A percentile compares a stretch with the other conserved stretches of the same genome.
phyloP scores from a whole-genome alignment of 768 basidiomycete genomes.

The Coprinopsis strossmayeri region DNA sequence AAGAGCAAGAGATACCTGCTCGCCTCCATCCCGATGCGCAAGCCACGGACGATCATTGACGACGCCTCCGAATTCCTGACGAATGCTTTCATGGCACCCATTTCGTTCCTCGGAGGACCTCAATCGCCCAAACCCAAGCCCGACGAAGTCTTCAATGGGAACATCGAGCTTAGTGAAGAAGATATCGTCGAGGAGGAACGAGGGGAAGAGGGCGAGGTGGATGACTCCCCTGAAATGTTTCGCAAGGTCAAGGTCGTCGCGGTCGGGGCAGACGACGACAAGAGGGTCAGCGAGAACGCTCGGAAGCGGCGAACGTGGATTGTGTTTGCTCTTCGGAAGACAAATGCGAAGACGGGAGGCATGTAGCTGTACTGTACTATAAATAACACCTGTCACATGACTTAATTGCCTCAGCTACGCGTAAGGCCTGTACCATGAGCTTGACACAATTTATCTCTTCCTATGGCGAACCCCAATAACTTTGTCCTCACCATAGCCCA shows the following conservation, averaged over 20 bases:
- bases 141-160: conserved; percentile 59
- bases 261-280: conserved; percentile 24
- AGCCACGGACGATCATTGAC: conserved; percentile 63
- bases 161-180: conserved; percentile 70
- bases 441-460: not conserved
- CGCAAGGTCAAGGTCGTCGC: conserved; percentile 49
- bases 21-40: conserved; percentile 59
- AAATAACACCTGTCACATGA: conserved; percentile 7
- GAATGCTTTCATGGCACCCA: conserved; percentile 51
- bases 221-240: conserved; percentile 56
- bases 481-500: conserved; percentile 67
- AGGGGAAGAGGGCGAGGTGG: conserved; percentile 71
- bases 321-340: conserved; percentile 28
- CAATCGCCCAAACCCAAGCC: conserved; percentile 41
- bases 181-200: conserved; percentile 76
- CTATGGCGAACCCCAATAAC: conserved; percentile 22
- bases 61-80: conserved; percentile 64
- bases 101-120: conserved; percentile 41
- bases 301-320: conserved; percentile 33
- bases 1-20: conserved; percentile 54
- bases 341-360: conserved; percentile 28
- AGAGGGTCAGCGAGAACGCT: conserved; percentile 23
- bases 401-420: no score
- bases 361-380: not conserved
- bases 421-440: not conserved